Percentiles rank a stretch among this genome's conserved stretches.
phyloP scores from a whole-genome alignment of 176 grass and related monocot genomes.

The Pontederia crassipes region DNA sequence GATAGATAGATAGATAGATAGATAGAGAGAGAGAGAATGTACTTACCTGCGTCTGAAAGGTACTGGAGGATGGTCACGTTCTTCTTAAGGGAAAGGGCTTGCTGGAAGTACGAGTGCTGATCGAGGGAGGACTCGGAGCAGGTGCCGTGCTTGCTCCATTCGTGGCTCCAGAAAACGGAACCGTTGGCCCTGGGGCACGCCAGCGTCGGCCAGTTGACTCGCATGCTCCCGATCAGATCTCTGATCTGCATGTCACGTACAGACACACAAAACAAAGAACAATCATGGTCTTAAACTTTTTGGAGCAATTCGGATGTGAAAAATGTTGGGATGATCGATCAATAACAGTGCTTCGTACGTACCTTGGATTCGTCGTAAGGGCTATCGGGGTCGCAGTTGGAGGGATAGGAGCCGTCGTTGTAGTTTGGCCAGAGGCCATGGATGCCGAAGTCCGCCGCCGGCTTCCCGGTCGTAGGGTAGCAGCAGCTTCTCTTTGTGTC shows the following conservation, averaged over 20 bases:
- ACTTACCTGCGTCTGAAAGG: slow-evolving; percentile 37
- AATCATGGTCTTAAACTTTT: slow-evolving; percentile 1
- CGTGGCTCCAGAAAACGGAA: slow-evolving; percentile 61
- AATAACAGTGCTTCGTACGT: slow-evolving; percentile 4
- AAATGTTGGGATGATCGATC: too few species aligned
- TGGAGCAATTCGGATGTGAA: neutral
- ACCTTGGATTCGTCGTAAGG: slow-evolving; percentile 12
- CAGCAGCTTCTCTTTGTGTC: slow-evolving; percentile 45
- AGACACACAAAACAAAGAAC: neutral
- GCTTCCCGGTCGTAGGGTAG: slow-evolving; percentile 51
- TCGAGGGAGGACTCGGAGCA: slow-evolving; percentile 34
- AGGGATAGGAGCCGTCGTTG: slow-evolving; percentile 29
- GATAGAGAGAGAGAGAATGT: too few species aligned
- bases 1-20: too few species aligned
- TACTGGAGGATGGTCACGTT: slow-evolving; percentile 27
- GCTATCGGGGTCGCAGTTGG: slow-evolving; percentile 13
- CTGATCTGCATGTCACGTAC: slow-evolving; percentile 26
- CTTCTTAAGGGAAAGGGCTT: slow-evolving; percentile 39
- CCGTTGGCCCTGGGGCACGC: slow-evolving; percentile 33
- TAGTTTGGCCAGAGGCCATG: slow-evolving; percentile 87
- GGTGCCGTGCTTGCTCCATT: slow-evolving; percentile 82
- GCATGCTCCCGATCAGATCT: slow-evolving; percentile 35
- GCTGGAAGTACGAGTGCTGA: slow-evolving; percentile 48
- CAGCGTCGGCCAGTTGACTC: slow-evolving; percentile 46
- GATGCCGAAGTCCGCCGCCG: slow-evolving; percentile 53